phyloP scores from a whole-genome alignment of 148 eudicot species.

The Vaccinium vitisidaea region DNA sequence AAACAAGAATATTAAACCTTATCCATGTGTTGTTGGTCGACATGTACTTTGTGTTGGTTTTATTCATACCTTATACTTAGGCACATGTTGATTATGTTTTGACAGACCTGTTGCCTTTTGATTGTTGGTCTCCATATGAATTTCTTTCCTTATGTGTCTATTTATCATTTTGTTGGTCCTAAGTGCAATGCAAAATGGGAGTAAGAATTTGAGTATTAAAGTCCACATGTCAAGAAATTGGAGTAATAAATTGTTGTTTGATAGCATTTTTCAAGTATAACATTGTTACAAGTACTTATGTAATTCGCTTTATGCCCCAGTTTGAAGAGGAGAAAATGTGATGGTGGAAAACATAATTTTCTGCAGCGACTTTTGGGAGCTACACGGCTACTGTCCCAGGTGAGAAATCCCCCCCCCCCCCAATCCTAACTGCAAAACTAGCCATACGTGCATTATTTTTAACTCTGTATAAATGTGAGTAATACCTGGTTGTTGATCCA shows the following conservation, averaged over 20 bases:
- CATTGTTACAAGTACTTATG: not conserved
- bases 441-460: not conserved
- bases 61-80: not conserved
- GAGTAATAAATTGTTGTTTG: not conserved
- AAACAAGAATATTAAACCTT: not conserved
- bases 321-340: slow-evolving; percentile 66
- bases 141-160: not conserved
- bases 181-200: not conserved
- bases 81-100: not conserved
- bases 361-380: slow-evolving; percentile 79
- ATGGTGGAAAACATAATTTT: slow-evolving; percentile 57
- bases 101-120: not conserved
- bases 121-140: not conserved
- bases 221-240: not conserved
- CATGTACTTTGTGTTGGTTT: not conserved
- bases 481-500: slow-evolving; percentile 1
- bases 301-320: slow-evolving; percentile 30
- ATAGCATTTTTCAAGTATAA: not conserved
- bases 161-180: not conserved
- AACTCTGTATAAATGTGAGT: not conserved
- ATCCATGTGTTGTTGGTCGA: not conserved
- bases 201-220: not conserved
- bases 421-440: not conserved
- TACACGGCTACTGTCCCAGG: slow-evolving; percentile 83
- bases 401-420: not conserved